Base-by-base conservation (phyloP, 2,329 filamentous ascomycete species). In the Aureobasidium pullulans region DNA sequence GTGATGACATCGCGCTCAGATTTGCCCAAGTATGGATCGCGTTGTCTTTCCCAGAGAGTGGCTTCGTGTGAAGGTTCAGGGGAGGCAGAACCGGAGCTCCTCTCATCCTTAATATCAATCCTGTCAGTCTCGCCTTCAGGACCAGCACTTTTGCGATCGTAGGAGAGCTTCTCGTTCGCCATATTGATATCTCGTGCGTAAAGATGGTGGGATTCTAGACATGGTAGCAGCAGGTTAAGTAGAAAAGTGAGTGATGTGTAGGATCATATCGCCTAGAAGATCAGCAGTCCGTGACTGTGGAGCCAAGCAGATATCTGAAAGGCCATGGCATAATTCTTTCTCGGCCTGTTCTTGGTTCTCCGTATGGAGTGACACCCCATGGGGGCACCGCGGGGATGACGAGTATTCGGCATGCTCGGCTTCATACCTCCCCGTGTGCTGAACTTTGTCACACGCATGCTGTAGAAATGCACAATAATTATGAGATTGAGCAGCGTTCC, bases 21-120 rank as follows among this genome's bases (percentile, higher is more conserved):
- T 64, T 69, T 69, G 15, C 67, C 68, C 7, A 62, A 48, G 13
- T 69, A 65, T 10, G 68, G 68, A 42, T 69, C 68, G 6, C 63
- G 63, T 47, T 62, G 60, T 46, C 60, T 59, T 13, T 62, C 60
- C 39, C 57, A 42, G 6, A 62, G 16, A 16, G 50, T 44, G 6
- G 43, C 43, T 36, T 48, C 32, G 2, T 49, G 54, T 8, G 31
- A n/a, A 2, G 32, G 34, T 1, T 32, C 44, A n/a, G 43, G 43
- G 6, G 54, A 48, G 28, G 54, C 4, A 1, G 34, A 31, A 5
- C 54, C 54, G 19, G 54, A 57, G 10, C 54, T 48, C 23, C 54
- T 42, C 23, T 57, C 54, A 28, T 57, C 54, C 6, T 57, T 57
- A 9, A 48, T 23, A 15, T 57, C 54, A 11, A 42, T 57, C 16